These are phyloP conservation scores for Chenopodium quinoa DNA, from an alignment of 148 eudicot genomes.

Conservation along the genomic window DNA sequence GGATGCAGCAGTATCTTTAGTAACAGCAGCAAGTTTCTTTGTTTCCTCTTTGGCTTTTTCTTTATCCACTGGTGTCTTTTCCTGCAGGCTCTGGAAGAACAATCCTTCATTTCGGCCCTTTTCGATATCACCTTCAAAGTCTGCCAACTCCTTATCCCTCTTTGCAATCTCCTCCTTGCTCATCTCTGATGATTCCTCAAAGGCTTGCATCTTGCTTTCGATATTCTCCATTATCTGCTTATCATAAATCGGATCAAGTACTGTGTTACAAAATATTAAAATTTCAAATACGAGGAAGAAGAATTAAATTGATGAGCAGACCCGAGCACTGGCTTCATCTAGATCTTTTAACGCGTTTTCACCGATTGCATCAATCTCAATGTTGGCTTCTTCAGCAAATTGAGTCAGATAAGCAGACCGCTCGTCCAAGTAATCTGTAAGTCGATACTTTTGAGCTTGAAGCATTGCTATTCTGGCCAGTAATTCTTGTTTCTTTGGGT, in stretches of 20 bases:
- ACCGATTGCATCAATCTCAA: slow-evolving; percentile 73
- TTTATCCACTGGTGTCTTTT: slow-evolving; percentile 42
- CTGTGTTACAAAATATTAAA: neutral
- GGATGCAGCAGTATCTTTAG: slow-evolving; percentile 50
- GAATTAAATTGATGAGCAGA: slow-evolving; percentile 27
- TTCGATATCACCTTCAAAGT: slow-evolving; percentile 57
- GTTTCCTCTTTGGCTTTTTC: slow-evolving; percentile 55
- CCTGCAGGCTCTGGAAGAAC: slow-evolving; percentile 66
- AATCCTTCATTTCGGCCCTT: slow-evolving; percentile 68
- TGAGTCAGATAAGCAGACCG: slow-evolving; percentile 61
- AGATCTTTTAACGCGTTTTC: slow-evolving; percentile 77
- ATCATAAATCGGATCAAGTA: slow-evolving; percentile 9
- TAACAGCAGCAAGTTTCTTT: slow-evolving; percentile 43
- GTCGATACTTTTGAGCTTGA: slow-evolving; percentile 73
- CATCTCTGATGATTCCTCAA: slow-evolving; percentile 66
- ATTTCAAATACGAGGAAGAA: slow-evolving; percentile 9
- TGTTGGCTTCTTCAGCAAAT: slow-evolving; percentile 84
- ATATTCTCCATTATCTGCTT: slow-evolving; percentile 81
- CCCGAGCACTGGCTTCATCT: slow-evolving; percentile 81
- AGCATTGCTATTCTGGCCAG: slow-evolving; percentile 79
- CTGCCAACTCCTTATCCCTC: slow-evolving; percentile 59
- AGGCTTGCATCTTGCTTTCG: slow-evolving; percentile 77
- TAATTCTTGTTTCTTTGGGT: slow-evolving; percentile 60
- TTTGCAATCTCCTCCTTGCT: slow-evolving; percentile 53
- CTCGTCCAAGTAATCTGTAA: slow-evolving; percentile 80